These are phyloP conservation scores for Persicaria tinctoria DNA, from an alignment of 148 eudicot species.

Conservation along the genomic window DNA sequence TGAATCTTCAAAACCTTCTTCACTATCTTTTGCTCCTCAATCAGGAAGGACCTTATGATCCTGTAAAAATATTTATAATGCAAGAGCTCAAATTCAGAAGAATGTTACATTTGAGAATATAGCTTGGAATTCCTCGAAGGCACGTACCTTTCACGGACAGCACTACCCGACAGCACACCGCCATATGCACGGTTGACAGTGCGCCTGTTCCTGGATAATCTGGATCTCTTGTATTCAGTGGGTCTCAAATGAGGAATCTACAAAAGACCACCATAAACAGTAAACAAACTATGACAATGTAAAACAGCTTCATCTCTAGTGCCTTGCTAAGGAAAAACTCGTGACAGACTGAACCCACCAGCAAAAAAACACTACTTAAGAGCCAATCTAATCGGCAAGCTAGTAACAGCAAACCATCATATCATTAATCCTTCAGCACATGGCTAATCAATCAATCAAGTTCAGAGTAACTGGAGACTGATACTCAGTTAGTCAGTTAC, in stretches of 20 bases:
- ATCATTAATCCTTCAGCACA: too few relatives aligned
- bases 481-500: too few relatives aligned
- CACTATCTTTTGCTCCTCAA: conserved; percentile 15
- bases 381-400: too few relatives aligned
- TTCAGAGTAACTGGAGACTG: too few relatives aligned
- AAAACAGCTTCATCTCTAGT: not conserved
- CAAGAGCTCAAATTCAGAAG: not conserved
- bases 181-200: conserved; percentile 60
- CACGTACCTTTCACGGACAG: conserved; percentile 53
- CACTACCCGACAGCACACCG: conserved; percentile 50
- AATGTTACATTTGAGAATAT: not conserved
- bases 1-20: conserved; percentile 12
- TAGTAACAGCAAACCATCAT: too few relatives aligned
- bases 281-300: not conserved
- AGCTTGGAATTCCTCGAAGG: not conserved
- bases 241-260: conserved; percentile 63
- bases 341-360: too few relatives aligned
- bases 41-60: conserved; percentile 36
- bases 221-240: conserved; percentile 46
- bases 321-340: not conserved
- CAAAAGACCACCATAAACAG: not conserved
- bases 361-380: too few relatives aligned
- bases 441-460: too few relatives aligned
- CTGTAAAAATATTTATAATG: conserved; percentile 15
- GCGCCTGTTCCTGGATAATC: conserved; percentile 49